phyloP scores from a whole-genome alignment of 345 rosid species.

The Sapria himalayana region DNA sequence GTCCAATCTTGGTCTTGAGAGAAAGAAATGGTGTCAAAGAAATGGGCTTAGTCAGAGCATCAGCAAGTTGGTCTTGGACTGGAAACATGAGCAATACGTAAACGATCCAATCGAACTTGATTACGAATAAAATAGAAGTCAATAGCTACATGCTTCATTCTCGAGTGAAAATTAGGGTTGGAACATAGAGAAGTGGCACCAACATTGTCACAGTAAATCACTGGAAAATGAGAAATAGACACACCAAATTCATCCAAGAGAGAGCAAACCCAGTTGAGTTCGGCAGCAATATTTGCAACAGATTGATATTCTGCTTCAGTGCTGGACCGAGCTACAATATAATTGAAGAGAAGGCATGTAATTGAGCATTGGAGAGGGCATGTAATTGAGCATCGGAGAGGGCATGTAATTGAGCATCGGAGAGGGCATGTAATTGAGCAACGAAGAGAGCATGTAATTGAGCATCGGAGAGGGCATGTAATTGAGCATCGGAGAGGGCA shows the following conservation, averaged over 20 bases:
- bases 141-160: not conserved
- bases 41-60: not conserved
- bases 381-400: too few relatives aligned
- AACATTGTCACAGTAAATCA: constrained; percentile 4
- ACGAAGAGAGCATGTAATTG: too few relatives aligned
- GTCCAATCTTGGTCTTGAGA: not conserved
- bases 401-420: too few relatives aligned
- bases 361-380: too few relatives aligned
- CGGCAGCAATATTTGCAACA: not conserved
- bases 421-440: too few relatives aligned
- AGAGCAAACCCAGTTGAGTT: not conserved
- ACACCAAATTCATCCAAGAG: not conserved
- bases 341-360: too few relatives aligned
- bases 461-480: too few relatives aligned
- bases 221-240: not conserved
- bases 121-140: not conserved
- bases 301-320: not conserved
- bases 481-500: too few relatives aligned
- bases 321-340: not conserved
- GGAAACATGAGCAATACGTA: too few relatives aligned
- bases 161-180: constrained; percentile 1
- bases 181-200: not conserved
- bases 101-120: not conserved
- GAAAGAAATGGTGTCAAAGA: not conserved
- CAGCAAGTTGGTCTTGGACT: not conserved